phyloP scores from a whole-genome alignment of 2,329 filamentous ascomycete genomes.

The Paecilomyces formosus region DNA sequence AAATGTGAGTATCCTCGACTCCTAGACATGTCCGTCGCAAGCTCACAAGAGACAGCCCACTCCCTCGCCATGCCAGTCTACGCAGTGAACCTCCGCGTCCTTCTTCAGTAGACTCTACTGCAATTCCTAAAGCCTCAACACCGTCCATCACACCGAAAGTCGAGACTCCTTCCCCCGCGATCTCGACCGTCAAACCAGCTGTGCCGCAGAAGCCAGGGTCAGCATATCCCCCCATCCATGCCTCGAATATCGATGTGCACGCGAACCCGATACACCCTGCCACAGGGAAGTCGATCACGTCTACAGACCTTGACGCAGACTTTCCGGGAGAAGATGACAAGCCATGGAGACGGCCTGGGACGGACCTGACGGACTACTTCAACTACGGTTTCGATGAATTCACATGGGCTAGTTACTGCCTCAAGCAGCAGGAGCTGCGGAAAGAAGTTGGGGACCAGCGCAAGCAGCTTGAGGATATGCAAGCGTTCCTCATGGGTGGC shows the following conservation, averaged over 20 bases:
- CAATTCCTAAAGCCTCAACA: conserved; percentile 26
- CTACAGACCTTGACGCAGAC: conserved; percentile 69
- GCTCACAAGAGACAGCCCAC: conserved; percentile 22
- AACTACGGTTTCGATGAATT: conserved; percentile 99
- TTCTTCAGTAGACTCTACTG: conserved; percentile 23
- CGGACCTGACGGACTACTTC: conserved; percentile 94
- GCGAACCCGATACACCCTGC: conserved; percentile 70
- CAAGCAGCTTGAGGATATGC: conserved; percentile 56
- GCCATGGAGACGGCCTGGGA: conserved; percentile 89
- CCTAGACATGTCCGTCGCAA: conserved; percentile 9
- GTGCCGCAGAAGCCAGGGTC: conserved; percentile 48
- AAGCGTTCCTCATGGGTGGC: conserved; percentile 49
- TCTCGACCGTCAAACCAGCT: conserved; percentile 26
- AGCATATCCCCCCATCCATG: conserved; percentile 60
- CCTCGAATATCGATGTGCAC: conserved; percentile 79
- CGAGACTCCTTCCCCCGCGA: conserved; percentile 23
- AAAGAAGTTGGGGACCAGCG: conserved; percentile 76
- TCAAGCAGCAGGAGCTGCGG: conserved; percentile 75
- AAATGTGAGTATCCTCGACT: conserved; percentile 22
- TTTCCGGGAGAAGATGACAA: conserved; percentile 69
- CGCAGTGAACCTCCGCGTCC: conserved; percentile 28
- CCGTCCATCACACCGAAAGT: conserved; percentile 22
- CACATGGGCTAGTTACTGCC: conserved; percentile 89
- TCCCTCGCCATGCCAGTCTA: conserved; percentile 30
- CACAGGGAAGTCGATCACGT: conserved; percentile 71